phyloP scores from a whole-genome alignment of 768 basidiomycete species.

The Rossbeevera mucosa region DNA sequence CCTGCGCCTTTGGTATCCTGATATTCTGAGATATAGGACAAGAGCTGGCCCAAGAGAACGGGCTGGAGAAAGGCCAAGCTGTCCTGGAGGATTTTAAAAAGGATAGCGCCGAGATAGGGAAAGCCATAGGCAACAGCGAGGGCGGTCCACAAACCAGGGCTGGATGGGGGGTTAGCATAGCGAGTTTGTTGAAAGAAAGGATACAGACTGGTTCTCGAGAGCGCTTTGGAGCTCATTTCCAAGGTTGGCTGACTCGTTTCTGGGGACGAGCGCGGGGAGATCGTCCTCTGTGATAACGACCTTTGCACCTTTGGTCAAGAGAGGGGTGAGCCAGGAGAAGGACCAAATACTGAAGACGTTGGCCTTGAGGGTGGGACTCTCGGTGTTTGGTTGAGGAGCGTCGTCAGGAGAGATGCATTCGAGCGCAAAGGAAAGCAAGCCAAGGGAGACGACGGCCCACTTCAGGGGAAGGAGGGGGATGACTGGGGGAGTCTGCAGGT shows the following conservation, averaged over 20 bases:
- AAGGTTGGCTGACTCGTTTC: slow-evolving; percentile 68
- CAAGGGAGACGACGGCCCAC: slow-evolving; percentile 40
- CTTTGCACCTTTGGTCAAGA: slow-evolving; percentile 64
- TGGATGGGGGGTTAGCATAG: slow-evolving; percentile 23
- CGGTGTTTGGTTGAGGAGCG: slow-evolving; percentile 40
- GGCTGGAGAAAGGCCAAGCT: slow-evolving; percentile 81
- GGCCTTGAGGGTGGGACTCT: slow-evolving; percentile 70
- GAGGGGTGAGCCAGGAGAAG: slow-evolving; percentile 82
- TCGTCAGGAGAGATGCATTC: slow-evolving; percentile 69
- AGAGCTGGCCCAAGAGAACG: slow-evolving; percentile 72
- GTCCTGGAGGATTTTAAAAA: slow-evolving; percentile 78
- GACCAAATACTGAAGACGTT: slow-evolving; percentile 81
- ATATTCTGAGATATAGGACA: slow-evolving; percentile 79
- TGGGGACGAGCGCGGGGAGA: slow-evolving; percentile 64
- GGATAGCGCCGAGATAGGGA: slow-evolving; percentile 59
- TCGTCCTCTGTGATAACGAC: slow-evolving; percentile 81
- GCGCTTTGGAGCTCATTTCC: slow-evolving; percentile 56
- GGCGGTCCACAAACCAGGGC: slow-evolving; percentile 65
- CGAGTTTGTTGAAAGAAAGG: too few relatives aligned
- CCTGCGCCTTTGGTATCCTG: slow-evolving; percentile 41
- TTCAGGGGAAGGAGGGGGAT: slow-evolving; percentile 42
- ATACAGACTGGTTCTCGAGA: slow-evolving; percentile 58
- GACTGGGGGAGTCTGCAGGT: slow-evolving; percentile 30
- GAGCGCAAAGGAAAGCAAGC: slow-evolving; percentile 51
- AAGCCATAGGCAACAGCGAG: slow-evolving; percentile 75